These are phyloP conservation scores for Ustanciosporium gigantosporum DNA, from an alignment of 1,284 basidiomycete species.

Conservation along the genomic window DNA sequence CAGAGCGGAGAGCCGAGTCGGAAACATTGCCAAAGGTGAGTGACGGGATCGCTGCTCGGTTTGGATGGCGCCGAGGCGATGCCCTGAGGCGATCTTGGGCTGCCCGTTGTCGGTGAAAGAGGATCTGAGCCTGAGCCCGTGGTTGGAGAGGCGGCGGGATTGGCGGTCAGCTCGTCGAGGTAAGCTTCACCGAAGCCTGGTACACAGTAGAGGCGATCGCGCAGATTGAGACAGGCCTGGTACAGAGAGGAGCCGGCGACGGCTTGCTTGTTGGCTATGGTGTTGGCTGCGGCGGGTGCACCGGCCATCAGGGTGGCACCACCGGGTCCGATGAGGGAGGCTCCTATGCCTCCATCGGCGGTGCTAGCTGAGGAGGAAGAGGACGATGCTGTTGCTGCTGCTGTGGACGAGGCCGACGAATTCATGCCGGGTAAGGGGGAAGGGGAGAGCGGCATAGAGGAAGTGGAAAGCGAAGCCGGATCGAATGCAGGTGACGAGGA, in stretches of 20 bases:
- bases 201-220: constrained; percentile 61
- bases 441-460: constrained; percentile 23
- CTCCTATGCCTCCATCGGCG: constrained; percentile 47
- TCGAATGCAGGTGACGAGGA: constrained; percentile 27
- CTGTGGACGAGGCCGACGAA: constrained; percentile 9
- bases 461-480: constrained; percentile 15
- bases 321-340: constrained; percentile 42
- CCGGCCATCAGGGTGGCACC: constrained; percentile 43
- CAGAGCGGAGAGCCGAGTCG: constrained; percentile 89
- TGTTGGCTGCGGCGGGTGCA: constrained; percentile 52
- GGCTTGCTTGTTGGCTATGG: constrained; percentile 52
- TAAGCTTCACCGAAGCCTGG: constrained; percentile 59
- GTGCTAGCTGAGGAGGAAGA: constrained; percentile 10
- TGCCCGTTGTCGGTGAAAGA: constrained; percentile 7
- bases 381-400: too few species aligned
- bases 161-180: constrained; percentile 27
- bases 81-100: constrained; percentile 19
- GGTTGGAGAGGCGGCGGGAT: constrained; percentile 14
- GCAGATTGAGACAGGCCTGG: constrained; percentile 61
- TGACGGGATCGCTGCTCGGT: constrained; percentile 67
- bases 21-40: constrained; percentile 91
- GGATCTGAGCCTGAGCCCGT: constrained; percentile 10
- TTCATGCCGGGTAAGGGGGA: constrained; percentile 21
- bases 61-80: constrained; percentile 1
- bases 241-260: constrained; percentile 60